Evolutionary conservation across 305 asterid species (phyloP).

Genomic region (Nicotiana rustica): DNA sequence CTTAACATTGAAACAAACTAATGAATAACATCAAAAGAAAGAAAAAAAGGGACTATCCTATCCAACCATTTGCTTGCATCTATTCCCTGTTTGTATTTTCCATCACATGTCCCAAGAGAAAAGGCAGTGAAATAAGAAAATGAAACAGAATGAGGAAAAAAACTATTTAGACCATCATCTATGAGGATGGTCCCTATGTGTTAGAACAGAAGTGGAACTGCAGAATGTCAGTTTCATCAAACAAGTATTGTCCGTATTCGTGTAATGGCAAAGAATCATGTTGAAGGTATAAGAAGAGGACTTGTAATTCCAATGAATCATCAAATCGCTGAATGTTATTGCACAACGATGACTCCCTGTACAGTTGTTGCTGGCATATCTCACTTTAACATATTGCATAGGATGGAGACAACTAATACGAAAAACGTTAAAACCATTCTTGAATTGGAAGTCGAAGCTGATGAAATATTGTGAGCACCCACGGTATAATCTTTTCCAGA

Average conservation of each 20-base stretch:
- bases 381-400: slow-evolving; percentile 29
- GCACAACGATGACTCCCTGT: slow-evolving; percentile 30
- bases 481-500: slow-evolving; percentile 46
- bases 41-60: background rate
- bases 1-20: slow-evolving; percentile 9
- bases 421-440: slow-evolving; percentile 11
- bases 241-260: background rate
- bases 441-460: slow-evolving; percentile 34
- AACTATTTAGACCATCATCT: background rate
- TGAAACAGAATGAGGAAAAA: background rate
- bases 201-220: slow-evolving; percentile 20
- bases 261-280: slow-evolving; percentile 31
- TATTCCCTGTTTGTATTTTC: background rate
- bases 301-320: slow-evolving; percentile 28
- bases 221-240: slow-evolving; percentile 15
- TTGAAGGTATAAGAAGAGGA: slow-evolving; percentile 24
- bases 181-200: background rate
- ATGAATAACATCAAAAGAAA: slow-evolving; percentile 3
- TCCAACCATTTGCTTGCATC: background rate
- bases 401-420: background rate
- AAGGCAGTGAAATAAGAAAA: slow-evolving; percentile 2
- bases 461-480: slow-evolving; percentile 46
- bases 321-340: background rate
- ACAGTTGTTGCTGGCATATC: slow-evolving; percentile 16
- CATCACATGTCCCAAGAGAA: slow-evolving; percentile 14